A percentile compares a stretch with the other conserved stretches of the same genome.
phyloP scores from a whole-genome alignment of 2,329 filamentous ascomycete genomes.

The Penicillium sclerotiorum region DNA sequence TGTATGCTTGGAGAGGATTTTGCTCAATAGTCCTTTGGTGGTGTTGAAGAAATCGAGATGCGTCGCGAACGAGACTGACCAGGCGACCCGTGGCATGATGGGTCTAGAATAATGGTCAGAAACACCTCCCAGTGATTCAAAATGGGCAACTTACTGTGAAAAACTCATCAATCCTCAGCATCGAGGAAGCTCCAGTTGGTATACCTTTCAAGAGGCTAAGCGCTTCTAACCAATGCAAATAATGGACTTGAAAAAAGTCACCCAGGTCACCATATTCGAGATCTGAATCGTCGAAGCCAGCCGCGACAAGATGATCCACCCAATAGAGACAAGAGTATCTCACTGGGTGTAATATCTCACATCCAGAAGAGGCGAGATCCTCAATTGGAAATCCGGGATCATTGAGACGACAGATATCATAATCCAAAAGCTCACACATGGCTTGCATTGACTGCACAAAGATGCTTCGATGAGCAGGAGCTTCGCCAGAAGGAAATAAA shows the following conservation, averaged over 20 bases:
- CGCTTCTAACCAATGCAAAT: slow-evolving; percentile 34
- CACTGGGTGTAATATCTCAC: slow-evolving; percentile 30
- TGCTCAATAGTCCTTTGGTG: slow-evolving; percentile 1
- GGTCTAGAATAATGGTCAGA: neutral
- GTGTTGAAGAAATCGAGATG: slow-evolving; percentile 1
- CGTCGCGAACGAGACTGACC: neutral
- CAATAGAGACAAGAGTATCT: slow-evolving; percentile 41
- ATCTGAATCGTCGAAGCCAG: neutral
- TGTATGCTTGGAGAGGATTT: slow-evolving; percentile 1
- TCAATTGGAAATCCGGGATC: slow-evolving; percentile 22
- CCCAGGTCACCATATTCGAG: slow-evolving; percentile 10
- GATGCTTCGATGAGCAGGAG: slow-evolving; percentile 7
- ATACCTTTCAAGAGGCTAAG: slow-evolving; percentile 26
- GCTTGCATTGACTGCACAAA: slow-evolving; percentile 41
- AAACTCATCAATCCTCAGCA: slow-evolving; percentile 24
- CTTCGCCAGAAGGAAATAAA: no score
- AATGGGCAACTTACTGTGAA: slow-evolving; percentile 13
- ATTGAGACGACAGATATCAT: neutral
- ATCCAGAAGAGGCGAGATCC: slow-evolving; percentile 7
- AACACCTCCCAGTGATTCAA: no score
- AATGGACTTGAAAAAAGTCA: slow-evolving; percentile 25
- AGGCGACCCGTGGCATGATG: neutral
- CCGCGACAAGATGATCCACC: slow-evolving; percentile 34
- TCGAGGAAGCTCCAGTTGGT: slow-evolving; percentile 17
- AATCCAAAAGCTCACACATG: neutral